A percentile compares a stretch with the other conserved stretches of the same genome.
These are phyloP conservation scores for Erodium moschatum DNA, from an alignment of 441 rosid species.

Conservation along the genomic window DNA sequence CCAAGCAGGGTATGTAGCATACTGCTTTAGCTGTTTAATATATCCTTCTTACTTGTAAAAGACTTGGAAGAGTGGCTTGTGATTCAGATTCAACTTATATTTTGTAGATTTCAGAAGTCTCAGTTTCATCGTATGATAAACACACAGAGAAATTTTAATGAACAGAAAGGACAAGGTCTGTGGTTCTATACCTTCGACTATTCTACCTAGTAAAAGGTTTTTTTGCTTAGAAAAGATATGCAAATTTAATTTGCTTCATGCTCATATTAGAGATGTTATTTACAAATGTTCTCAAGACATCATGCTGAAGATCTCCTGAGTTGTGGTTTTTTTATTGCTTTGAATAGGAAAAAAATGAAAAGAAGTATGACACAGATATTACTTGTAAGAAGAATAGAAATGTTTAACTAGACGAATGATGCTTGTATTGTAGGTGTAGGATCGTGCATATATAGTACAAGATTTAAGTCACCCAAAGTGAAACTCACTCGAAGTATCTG, in stretches of 20 bases:
- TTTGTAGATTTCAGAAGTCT: constrained; percentile 47
- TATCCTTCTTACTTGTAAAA: neutral
- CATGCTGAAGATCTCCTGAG: too few species aligned
- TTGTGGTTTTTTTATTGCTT: too few species aligned
- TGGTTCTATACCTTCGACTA: constrained; percentile 4
- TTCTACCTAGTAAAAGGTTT: neutral
- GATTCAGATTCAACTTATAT: constrained; percentile 19
- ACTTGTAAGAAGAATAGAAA: neutral
- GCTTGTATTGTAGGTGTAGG: neutral
- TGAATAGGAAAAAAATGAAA: neutral
- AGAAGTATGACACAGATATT: neutral
- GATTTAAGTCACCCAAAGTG: neutral
- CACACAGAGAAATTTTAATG: constrained; percentile 41
- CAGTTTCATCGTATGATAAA: constrained; percentile 37
- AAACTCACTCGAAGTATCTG: neutral
- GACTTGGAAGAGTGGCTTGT: constrained; percentile 13
- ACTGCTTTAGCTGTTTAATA: neutral
- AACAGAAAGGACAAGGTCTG: constrained; percentile 46
- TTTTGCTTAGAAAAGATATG: neutral
- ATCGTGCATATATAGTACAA: neutral
- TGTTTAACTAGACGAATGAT: neutral
- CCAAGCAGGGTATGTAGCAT: constrained; percentile 32
- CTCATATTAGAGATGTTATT: neutral
- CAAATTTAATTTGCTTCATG: neutral
- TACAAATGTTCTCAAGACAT: too few species aligned